Base-by-base conservation (phyloP, 352 stramenopile species). In the Pythium grandisporangium region DNA sequence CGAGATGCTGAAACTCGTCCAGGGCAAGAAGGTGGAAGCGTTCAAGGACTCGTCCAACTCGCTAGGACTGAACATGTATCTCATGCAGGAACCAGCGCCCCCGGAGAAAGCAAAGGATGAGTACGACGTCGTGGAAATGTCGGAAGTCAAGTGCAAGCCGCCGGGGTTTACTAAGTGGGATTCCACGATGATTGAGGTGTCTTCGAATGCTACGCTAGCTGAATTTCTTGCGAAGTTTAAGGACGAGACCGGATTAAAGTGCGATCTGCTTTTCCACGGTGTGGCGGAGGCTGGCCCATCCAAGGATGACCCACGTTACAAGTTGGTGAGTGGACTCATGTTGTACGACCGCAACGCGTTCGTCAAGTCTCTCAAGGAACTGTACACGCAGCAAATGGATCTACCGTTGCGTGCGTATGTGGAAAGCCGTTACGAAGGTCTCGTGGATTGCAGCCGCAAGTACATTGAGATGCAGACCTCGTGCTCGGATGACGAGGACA, bases 1-100 rank as follows among this genome's bases (percentile, higher is more conserved):
- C 4, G 70, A 94, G 55, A 74, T 95, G 71, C 70, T 93, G 39
- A 95, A 95, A 63, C 48, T 93, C 24, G 45, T 96, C 16, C 81
- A 95, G 59, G 66, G 66, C 19, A 96, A 96, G 59, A 70, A 92
- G 35, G 44, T 96, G 19, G 79, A 80, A 8, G 81, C 80, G 14
- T 96, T 90, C 48, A 96, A 96, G 63, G 85, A 96, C 60, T 96
- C 84, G 30, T 93, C 76, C 25, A 96, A 96, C 63, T 95, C 86
- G 46, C 60, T 96, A 5, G 87, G 82, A 4, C 61, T 96, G 17
- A 96, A 95, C 67, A 93, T 90, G 74, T 96, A 96, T 61, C 64
- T 96, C 41, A 82, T 96, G 63, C 84, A 89, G 42, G 86, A 96
- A 56, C 85, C 87, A 20, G 83, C 79, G 11, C 54, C 63, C 14